Evolutionary conservation across 106 monocot species (phyloP), one percentile per base, ranked within the genome.

Genomic region (Dendrobium chrysotoxum): DNA sequence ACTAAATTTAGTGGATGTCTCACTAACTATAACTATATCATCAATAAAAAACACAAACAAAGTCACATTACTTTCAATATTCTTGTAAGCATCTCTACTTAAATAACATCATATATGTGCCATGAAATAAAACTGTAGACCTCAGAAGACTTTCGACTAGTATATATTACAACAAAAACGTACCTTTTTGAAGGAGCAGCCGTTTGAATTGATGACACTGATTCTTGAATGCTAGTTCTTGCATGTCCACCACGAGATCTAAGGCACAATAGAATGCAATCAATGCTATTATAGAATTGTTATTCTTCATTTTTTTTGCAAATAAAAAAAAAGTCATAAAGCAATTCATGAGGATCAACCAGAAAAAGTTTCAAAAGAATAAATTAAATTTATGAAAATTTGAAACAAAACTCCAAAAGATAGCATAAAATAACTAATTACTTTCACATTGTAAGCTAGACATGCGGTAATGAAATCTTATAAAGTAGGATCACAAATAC

Each of bases 171-270:
- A 26, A 65, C 64, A 65, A 28, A 65, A 65, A 11, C 25, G 4
- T 71, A 71, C 71, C 71, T 71, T 38, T 38, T 38, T 31, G 71
- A 71, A 4, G 71, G 71, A 38, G 71, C 71, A 17, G 17, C 3
- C 13, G 30, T 71, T 9, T 31, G 71, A 71, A 38, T 28, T 16
- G 71, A 31, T 28, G 15, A 31, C 28, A 35, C 31, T 4, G 71
- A 38, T 71, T 16, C 71, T 15, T 71, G 71, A 71, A 11, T 17
- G 4, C 5, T 28, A 71, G 31, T 28, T 71, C 38, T 71, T 31
- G 38, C 71, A 35, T 71, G 71, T 5, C 71, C 71, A 71, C 71
- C 71, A 35, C 71, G 71, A 4, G 35, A 71, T 38, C 71, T 71
- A 17, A 35, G 28, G 38, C 16, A 71, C 64, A 65, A 26, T 65